These are phyloP conservation scores for Botryococcus braunii DNA, from an alignment of 163 green algal genomes.

Conservation along the genomic window DNA sequence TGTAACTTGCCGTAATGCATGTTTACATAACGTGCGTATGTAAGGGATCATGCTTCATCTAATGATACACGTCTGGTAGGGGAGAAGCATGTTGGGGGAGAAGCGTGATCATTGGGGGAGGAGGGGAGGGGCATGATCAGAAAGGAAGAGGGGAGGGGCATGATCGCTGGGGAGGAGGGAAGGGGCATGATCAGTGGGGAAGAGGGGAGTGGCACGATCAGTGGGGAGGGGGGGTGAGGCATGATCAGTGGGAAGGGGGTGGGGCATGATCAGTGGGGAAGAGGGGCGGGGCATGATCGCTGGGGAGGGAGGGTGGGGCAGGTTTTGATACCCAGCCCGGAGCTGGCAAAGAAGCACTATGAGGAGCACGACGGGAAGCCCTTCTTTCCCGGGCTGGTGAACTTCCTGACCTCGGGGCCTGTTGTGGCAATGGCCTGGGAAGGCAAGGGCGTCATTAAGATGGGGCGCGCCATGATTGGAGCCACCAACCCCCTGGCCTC, in stretches of 20 bases:
- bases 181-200: background rate
- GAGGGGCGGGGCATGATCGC: background rate
- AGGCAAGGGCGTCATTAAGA: slow-evolving; percentile 55
- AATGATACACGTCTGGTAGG: no score
- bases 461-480: slow-evolving; percentile 59
- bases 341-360: slow-evolving; percentile 41
- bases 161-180: no score
- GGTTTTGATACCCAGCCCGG: slow-evolving; percentile 29
- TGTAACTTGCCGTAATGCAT: no score
- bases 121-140: no score
- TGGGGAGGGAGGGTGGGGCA: background rate
- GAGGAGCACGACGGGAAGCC: slow-evolving; percentile 50
- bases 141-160: no score
- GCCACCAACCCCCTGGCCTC: slow-evolving; percentile 61
- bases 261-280: background rate
- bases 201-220: no score
- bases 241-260: no score
- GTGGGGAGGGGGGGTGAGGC: no score
- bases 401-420: slow-evolving; percentile 64
- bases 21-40: no score
- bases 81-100: no score
- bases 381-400: slow-evolving; percentile 68
- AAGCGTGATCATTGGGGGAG: no score
- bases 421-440: slow-evolving; percentile 60
- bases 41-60: no score